Percentiles rank a stretch among this genome's conserved stretches.
These are phyloP conservation scores for Graphiopsis chlorocephala DNA, from an alignment of 2,329 filamentous ascomycete genomes.

Conservation along the genomic window DNA sequence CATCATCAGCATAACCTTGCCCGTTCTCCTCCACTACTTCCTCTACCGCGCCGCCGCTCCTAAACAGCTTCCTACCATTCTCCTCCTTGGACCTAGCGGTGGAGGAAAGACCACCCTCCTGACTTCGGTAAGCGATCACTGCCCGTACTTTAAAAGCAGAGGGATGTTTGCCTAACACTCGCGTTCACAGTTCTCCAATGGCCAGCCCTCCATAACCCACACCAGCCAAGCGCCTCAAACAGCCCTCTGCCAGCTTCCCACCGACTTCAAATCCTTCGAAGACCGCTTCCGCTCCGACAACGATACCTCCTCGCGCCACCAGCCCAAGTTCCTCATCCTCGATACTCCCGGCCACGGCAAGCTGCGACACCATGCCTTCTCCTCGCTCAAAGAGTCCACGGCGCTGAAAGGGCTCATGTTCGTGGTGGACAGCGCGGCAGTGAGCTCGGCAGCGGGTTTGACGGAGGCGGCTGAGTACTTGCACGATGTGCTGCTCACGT, in stretches of 20 bases:
- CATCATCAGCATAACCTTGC: slow-evolving; percentile 68
- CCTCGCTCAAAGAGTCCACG: slow-evolving; percentile 45
- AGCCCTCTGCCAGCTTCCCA: slow-evolving; percentile 56
- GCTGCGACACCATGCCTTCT: slow-evolving; percentile 69
- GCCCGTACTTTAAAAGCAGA: background rate
- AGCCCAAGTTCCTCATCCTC: slow-evolving; percentile 70
- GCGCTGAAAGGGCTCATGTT: slow-evolving; percentile 75
- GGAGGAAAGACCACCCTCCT: slow-evolving; percentile 85
- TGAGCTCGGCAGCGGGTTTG: slow-evolving; percentile 49
- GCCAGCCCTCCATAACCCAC: slow-evolving; percentile 55
- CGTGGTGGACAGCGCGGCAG: slow-evolving; percentile 69
- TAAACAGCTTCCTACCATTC: slow-evolving; percentile 64
- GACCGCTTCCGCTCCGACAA: slow-evolving; percentile 64
- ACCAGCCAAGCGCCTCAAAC: slow-evolving; percentile 61
- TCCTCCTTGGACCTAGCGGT: slow-evolving; percentile 77
- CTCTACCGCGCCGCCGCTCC: slow-evolving; percentile 68
- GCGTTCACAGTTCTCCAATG: slow-evolving; percentile 50
- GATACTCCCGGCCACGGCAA: slow-evolving; percentile 97
- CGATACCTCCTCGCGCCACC: slow-evolving; percentile 57
- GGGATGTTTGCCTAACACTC: background rate
- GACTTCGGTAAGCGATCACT: slow-evolving; percentile 59
- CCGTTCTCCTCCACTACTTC: slow-evolving; percentile 72
- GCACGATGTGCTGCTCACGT: slow-evolving; percentile 77
- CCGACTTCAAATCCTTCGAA: slow-evolving; percentile 51
- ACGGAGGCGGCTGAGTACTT: slow-evolving; percentile 78